Evolutionary conservation across 371 early-diverging fungal species (phyloP), one percentile per base, ranked within the genome.

Genomic region (Rhizopus stolonifer): DNA sequence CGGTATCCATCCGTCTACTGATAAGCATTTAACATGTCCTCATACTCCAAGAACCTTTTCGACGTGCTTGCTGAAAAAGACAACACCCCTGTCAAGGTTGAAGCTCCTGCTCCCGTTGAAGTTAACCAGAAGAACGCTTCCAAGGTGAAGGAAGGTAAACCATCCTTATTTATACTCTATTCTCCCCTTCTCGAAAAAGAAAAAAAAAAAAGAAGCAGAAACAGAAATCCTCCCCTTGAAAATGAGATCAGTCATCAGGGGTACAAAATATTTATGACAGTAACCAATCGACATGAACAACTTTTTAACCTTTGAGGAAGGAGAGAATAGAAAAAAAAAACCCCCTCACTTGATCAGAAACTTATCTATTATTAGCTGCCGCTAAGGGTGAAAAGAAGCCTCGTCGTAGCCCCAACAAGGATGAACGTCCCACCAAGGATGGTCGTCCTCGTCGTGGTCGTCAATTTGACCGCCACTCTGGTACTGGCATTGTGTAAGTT

Each of bases 391-490:
- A 46, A 36, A 58, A 58, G 51, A 31, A 51, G 36, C 25, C 42
- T 31, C 42, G 42, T 31, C 42, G 42, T 21, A 4, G 31, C 31
- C 42, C 18, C 42, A 25, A 47, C 48, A 46, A 36, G 34, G 49
- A 43, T 26, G 42, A 76, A 29, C 74, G 80, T 54, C 85, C 82
- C n/a, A 57, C 65, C 79, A 54, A 68, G 72, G 57, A 70, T 33
- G 81, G 74, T 58, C 65, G 68, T 61, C 72, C 64, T 48, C 74
- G 72, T 54, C 72, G 70, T 64, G 70, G 71, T 52, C 78, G 89
- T 64, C 84, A 86, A 68, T 86, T 81, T 68, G 94, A 94, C 69
- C 88, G 94, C 61, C 90, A 87, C 76, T 81, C 81, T 58, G 89
- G 80, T 58, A 84, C 86, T 39, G 91, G 85, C 59, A 71, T 80